Evolutionary conservation across 129 eudicot species (phyloP).

Genomic region (Lonicera japonica): DNA sequence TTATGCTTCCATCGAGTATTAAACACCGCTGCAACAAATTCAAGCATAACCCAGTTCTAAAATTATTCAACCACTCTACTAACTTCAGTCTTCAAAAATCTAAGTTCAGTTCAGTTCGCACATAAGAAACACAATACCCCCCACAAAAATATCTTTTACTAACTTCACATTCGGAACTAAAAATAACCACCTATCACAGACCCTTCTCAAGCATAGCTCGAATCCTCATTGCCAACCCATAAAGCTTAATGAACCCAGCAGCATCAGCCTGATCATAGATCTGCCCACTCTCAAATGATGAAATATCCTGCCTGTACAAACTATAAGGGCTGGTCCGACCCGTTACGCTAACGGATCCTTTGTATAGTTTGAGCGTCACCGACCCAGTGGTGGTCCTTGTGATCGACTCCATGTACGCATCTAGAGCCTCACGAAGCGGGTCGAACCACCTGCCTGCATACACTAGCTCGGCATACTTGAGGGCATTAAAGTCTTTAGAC

Average conservation of each 20-base stretch:
- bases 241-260: constrained; percentile 83
- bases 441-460: constrained; percentile 98
- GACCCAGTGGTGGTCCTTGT: constrained; percentile 81
- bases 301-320: constrained; percentile 79
- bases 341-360: constrained; percentile 74
- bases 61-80: no score
- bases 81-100: no score
- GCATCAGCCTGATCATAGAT: constrained; percentile 97
- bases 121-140: background rate
- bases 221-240: constrained; percentile 87
- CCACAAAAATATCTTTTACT: background rate
- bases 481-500: constrained; percentile 70
- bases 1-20: no score
- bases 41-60: no score
- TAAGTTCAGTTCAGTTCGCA: background rate
- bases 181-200: background rate
- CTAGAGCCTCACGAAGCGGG: constrained; percentile 90
- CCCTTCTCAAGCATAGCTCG: constrained; percentile 97
- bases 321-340: constrained; percentile 78
- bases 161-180: background rate
- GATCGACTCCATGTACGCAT: constrained; percentile 80
- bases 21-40: no score
- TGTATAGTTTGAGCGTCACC: constrained; percentile 76
- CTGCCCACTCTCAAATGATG: constrained; percentile 90
- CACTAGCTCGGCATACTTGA: constrained; percentile 88